Conservation (phyloP, 1,284 basidiomycete genomes). For the Volvariella volvacea region DNA sequence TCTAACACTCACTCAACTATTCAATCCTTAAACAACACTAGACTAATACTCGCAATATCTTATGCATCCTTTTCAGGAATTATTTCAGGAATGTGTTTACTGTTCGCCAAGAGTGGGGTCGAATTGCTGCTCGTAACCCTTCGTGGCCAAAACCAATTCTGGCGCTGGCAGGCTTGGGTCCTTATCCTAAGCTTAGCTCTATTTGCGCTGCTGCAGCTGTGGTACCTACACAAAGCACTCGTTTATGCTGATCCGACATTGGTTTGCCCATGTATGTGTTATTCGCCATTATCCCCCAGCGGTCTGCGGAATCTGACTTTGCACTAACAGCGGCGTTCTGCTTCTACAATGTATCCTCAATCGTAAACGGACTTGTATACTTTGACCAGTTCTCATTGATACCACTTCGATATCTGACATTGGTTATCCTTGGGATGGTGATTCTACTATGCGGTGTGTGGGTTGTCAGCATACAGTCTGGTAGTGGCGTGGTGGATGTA, state of each 20-base stretch:
- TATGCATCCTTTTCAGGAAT: slow-evolving; percentile 90
- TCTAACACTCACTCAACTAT: slow-evolving; percentile 7
- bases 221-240: slow-evolving; percentile 90
- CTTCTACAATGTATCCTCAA: slow-evolving; percentile 92
- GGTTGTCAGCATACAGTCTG: slow-evolving; percentile 73
- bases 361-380: slow-evolving; percentile 84
- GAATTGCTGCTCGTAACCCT: slow-evolving; percentile 84
- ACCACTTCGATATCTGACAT: slow-evolving; percentile 56
- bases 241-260: slow-evolving; percentile 82
- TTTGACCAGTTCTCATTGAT: slow-evolving; percentile 85
- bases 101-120: slow-evolving; percentile 93
- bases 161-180: slow-evolving; percentile 77
- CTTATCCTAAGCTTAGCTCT: slow-evolving; percentile 64
- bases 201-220: slow-evolving; percentile 77
- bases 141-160: slow-evolving; percentile 82
- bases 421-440: slow-evolving; percentile 77
- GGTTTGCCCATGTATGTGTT: slow-evolving; percentile 77
- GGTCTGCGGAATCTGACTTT: slow-evolving; percentile 8
- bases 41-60: slow-evolving; percentile 73
- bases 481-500: slow-evolving; percentile 42
- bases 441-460: slow-evolving; percentile 86
- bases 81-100: slow-evolving; percentile 88
- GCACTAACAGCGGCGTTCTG: slow-evolving; percentile 76
- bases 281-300: slow-evolving; percentile 2
- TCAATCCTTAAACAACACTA: slow-evolving; percentile 38